Evolutionary conservation across 495 filamentous ascomycete genomes (phyloP), one percentile per base, ranked within the genome.

Genomic region (Apodospora peruviana): DNA sequence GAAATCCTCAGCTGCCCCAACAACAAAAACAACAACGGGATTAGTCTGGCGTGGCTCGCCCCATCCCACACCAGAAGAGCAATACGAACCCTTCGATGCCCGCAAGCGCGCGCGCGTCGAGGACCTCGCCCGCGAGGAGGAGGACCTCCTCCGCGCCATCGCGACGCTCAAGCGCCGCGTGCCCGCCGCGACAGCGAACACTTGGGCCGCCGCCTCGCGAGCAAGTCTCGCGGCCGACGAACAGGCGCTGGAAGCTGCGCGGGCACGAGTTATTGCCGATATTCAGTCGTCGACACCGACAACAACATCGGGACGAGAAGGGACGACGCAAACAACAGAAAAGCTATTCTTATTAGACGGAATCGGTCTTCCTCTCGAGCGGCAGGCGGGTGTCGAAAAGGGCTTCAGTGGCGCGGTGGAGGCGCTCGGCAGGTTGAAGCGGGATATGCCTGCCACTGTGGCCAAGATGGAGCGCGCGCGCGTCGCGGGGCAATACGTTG

Each of bases 401-500:
- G 66, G 58, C 53, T 82, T 77, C 70, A 59, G 61, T 38, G 69
- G 61, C 42, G 77, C 78, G 35, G 64, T 82, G 41, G 66, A 75
- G 56, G 74, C 71, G 57, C 63, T 83, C 48, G 74, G 62, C 32
- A 62, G 59, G 61, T 55, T 80, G 60, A 81, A 78, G 68, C 70
- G 58, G 51, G 82, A 82, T 27, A 72, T 90, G 70, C 80, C 84
- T 35, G 80, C 82, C 43, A 83, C 83, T 34, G 78, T 90, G 48
- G 88, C 86, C 40, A 84, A 79, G 68, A 81, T 87, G 69, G 88
- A 93, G 72, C 75, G 88, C 69, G 88, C 86, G 44, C 72, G 75
- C 51, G 75, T 75, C 40, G 88, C 85, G 43, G 87, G 82, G 38
- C 81, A 81, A 52, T 79, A 78, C 63, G 72, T 73, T 3, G 56